These are phyloP conservation scores for Talaromyces thailandensis DNA, from an alignment of 495 filamentous ascomycete species.

Conservation along the genomic window DNA sequence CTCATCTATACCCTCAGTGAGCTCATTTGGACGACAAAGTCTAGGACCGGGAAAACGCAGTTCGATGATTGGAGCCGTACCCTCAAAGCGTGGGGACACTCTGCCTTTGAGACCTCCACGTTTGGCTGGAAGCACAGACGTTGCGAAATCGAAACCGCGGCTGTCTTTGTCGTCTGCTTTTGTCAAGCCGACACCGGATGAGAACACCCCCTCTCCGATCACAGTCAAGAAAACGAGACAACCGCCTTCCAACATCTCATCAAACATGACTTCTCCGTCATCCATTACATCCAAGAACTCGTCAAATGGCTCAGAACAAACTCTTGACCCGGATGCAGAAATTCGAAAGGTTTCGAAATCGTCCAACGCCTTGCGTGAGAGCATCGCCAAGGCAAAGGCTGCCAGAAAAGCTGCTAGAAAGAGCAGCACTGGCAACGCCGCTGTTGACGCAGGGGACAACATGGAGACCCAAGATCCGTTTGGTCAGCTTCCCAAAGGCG, in stretches of 20 bases:
- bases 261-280: conserved; percentile 18
- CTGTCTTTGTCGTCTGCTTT: conserved; percentile 47
- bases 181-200: conserved; percentile 39
- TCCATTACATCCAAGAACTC: conserved; percentile 27
- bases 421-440: conserved; percentile 18
- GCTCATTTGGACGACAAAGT: conserved; percentile 17
- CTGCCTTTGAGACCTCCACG: conserved; percentile 15
- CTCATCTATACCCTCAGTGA: conserved; percentile 20
- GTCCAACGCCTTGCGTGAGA: conserved; percentile 75
- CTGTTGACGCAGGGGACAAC: conserved; percentile 28
- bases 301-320: conserved; percentile 14
- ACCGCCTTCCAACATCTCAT: conserved; percentile 17
- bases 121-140: conserved; percentile 41
- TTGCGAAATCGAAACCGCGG: conserved; percentile 41
- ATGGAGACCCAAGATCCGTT: conserved; percentile 57
- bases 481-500: conserved; percentile 51
- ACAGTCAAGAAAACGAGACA: conserved; percentile 40
- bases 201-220: conserved; percentile 33
- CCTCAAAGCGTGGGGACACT: conserved; percentile 26
- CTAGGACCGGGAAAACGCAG: conserved; percentile 20
- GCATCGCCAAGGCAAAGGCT: conserved; percentile 90
- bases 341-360: conserved; percentile 50
- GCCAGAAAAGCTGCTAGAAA: conserved; percentile 55
- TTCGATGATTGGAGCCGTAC: conserved; percentile 15
- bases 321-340: conserved; percentile 20